phyloP scores from a whole-genome alignment of 345 rosid species.

The Limnanthes douglasii region DNA sequence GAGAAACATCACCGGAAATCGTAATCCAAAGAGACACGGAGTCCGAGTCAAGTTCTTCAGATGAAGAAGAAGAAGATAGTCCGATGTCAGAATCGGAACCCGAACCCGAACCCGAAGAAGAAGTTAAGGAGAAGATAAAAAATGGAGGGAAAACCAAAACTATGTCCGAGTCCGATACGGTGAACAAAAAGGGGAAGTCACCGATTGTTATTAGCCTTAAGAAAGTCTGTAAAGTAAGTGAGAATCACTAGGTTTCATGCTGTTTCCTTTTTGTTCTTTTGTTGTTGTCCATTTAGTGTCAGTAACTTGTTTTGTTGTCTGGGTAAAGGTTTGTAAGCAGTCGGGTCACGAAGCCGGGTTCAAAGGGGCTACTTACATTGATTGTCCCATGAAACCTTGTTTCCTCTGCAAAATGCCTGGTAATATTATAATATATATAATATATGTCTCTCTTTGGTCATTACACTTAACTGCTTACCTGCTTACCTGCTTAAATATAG shows the following conservation, averaged over 20 bases:
- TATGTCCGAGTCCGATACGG: constrained; percentile 6
- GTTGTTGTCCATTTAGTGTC: not conserved
- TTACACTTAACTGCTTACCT: too few relatives aligned
- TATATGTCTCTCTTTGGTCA: too few relatives aligned
- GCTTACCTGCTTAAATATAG: too few relatives aligned
- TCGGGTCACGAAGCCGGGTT: constrained; percentile 95
- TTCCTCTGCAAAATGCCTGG: constrained; percentile 98
- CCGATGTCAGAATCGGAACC: constrained; percentile 21
- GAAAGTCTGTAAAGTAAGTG: constrained; percentile 94
- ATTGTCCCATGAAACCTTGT: constrained; percentile 96
- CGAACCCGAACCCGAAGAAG: too few relatives aligned
- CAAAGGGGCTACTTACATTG: constrained; percentile 83
- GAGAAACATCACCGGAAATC: constrained; percentile 41
- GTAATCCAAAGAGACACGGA: constrained; percentile 61
- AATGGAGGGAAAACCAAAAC: constrained; percentile 18
- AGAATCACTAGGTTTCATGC: too few relatives aligned
- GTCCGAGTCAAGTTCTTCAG: constrained; percentile 56
- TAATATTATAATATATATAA: constrained; percentile 13
- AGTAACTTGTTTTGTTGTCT: constrained; percentile 6
- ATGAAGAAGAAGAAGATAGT: constrained; percentile 22
- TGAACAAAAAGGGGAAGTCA: constrained; percentile 47
- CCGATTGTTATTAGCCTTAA: constrained; percentile 77
- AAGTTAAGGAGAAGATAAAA: constrained; percentile 12
- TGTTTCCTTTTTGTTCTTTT: not conserved
- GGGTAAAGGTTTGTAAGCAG: constrained; percentile 67